Conservation (phyloP, 305 asterid species). For the Fraxinus velutina region DNA sequence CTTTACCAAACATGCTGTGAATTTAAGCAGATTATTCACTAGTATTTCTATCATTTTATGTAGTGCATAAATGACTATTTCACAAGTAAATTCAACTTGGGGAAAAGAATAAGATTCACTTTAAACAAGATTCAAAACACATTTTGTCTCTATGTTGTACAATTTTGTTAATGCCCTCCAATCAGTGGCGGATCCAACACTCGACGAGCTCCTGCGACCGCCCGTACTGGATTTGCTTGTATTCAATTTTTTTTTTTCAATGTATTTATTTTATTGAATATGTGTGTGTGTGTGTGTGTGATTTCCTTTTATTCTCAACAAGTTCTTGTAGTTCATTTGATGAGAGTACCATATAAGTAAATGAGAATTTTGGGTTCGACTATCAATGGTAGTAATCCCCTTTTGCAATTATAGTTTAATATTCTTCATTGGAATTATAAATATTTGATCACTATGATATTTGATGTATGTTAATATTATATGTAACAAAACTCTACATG, state of each 20-base stretch:
- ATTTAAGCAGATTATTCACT: neutral
- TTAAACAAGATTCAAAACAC: neutral
- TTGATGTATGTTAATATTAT: too few species aligned
- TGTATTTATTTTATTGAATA: too few species aligned
- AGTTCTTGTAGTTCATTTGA: neutral
- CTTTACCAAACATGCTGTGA: neutral
- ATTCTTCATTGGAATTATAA: too few species aligned
- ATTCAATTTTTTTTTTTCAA: too few species aligned
- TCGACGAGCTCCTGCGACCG: too few species aligned
- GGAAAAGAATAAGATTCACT: neutral
- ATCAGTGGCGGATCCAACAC: neutral
- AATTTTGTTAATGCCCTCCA: neutral
- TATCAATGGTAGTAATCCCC: neutral
- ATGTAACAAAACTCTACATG: too few species aligned
- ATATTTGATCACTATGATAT: too few species aligned
- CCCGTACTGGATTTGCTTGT: too few species aligned
- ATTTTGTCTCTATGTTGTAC: neutral
- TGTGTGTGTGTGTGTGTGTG: too few species aligned
- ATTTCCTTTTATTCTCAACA: too few species aligned
- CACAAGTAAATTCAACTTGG: neutral
- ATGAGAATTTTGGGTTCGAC: neutral
- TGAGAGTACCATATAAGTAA: neutral
- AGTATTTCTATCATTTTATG: neutral
- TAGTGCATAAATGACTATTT: neutral
- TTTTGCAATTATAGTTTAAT: neutral